These are phyloP conservation scores for Boletus pseudopeckii DNA, from an alignment of 768 basidiomycete species.

Conservation along the genomic window DNA sequence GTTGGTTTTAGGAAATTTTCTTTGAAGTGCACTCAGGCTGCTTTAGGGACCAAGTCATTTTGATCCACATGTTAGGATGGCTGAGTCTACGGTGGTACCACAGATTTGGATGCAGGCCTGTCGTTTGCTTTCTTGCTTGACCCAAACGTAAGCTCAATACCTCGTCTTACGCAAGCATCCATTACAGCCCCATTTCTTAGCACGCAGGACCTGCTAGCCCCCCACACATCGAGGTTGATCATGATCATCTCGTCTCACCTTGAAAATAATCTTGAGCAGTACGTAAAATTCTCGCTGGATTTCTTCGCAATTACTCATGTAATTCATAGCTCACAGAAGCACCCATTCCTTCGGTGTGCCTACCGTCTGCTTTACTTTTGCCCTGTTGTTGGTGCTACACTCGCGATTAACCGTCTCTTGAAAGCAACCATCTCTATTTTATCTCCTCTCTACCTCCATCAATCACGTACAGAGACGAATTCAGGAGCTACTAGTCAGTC, in stretches of 20 bases:
- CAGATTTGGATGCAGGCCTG: conserved; percentile 54
- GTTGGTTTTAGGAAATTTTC: conserved; percentile 25
- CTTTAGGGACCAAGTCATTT: conserved; percentile 45
- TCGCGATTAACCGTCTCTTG: conserved; percentile 51
- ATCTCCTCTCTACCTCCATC: conserved; percentile 43
- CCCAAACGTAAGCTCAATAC: conserved; percentile 41
- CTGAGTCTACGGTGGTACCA: conserved; percentile 49
- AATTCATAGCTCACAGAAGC: conserved; percentile 33
- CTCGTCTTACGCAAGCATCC: not conserved
- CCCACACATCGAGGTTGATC: conserved; percentile 53
- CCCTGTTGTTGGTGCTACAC: conserved; percentile 44
- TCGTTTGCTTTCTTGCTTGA: conserved; percentile 45
- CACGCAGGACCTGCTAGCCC: conserved; percentile 48
- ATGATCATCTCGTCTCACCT: conserved; percentile 55
- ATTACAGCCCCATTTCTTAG: conserved; percentile 34
- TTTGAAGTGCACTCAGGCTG: conserved; percentile 2
- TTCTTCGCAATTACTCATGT: conserved; percentile 6
- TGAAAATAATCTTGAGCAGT: conserved; percentile 54
- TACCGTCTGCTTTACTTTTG: conserved; percentile 41
- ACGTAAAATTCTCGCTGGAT: conserved; percentile 18
- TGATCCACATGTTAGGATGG: conserved; percentile 48
- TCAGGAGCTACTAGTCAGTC: conserved; percentile 26
- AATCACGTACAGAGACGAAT: conserved; percentile 29
- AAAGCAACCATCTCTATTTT: conserved; percentile 51
- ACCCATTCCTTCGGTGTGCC: conserved; percentile 45